Base-by-base conservation (phyloP, 2,329 filamentous ascomycete genomes). In the Epicoccum sorghinum region DNA sequence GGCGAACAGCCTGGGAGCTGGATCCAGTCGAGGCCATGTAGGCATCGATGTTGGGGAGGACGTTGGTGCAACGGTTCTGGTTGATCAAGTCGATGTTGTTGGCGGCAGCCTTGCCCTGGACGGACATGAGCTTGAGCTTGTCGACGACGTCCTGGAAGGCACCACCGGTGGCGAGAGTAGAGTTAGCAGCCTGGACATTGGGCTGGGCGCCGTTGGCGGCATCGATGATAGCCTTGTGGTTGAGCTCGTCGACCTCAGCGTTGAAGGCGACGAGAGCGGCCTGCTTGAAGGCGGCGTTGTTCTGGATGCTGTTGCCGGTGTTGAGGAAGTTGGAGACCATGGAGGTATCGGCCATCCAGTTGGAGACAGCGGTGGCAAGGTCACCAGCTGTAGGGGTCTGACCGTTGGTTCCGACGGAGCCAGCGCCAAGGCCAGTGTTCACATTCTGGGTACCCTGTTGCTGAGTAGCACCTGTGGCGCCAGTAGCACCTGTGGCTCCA, bases 241-340 rank as follows among this genome's bases (percentile, higher is more conserved):
- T 71, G 41, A 75, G 68, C 57, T 75, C 72, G 41, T 75, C 72
- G 18, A 74, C 70, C 55, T 75, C 72, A 39, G 72, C 72, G 52
- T 73, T 73, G 64, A 64, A 72, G 13, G 72, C 72, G 12, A 72
- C 72, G 7, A 65, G 64, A 29, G 72, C 72, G 39, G 71, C 71
- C 44, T 70, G 66, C 61, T 72, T 74, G 66, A 75, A 75, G 7
- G 62, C 59, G 12, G 62, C 62, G 42, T 72, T 68, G 62, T 74
- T 73, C 58, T 64, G 61, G 49, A 72, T 72, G 59, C 48, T 62
- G 13, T 57, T 51, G 33, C 71, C 72, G 4, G 59, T 69, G 64
- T 74, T 71, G 40, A 72, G 58, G 65, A 75, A 75, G 63, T 68
- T 68, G 52, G 72, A 74, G 13, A 75, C 72, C 65, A 74, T 73